Base-by-base conservation (phyloP, 805 yeast species). In the Millerozyma miso region DNA sequence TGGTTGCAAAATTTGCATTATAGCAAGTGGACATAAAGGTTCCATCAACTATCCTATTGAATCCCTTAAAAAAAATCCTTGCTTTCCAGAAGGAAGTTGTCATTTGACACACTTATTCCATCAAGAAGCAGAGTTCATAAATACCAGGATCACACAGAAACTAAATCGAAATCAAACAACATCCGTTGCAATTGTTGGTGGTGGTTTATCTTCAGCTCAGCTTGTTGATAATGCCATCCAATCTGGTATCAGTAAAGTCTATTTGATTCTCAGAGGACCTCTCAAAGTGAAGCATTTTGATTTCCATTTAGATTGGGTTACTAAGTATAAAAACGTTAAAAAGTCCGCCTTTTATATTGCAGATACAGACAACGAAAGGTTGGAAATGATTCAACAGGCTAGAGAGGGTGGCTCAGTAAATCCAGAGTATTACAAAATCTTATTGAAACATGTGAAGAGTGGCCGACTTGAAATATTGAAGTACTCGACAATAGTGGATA, bases 221-320 rank as follows among this genome's bases (percentile, higher is more conserved):
- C 51, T 73, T 8, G 71, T 73, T 1, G 68, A 71, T 47, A 63
- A 63, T 14, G 65, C 69, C 3, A 51, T 66, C 5, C 48, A 46
- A 7, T 39, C 48, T 5, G 70, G 70, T 1, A 53, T 69, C 10
- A 42, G 49, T 10, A 57, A 60, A 17, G 67, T 69, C 1, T 58
- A 62, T 33, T 55, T 69, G 4, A 41, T 71, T 10, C 48, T 68
- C 10, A 51, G 77, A 33, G 69, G 73, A 0, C 54, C 58, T 3
- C 43, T 70, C 29, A 71, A 69, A 42, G 60, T 71, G 38, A 71
- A 73, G 51, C 76, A 72, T 46, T 73, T 73, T 54, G 77, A 72
- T 44, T 71, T 72, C 47, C 74, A 70, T 45, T 54, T 72, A 37
- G 76, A 72, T 42, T 73, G 77, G 77, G 76, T 72, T 14, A 69